Conservation (phyloP, 805 yeast species). For the Saturnispora bothae region DNA sequence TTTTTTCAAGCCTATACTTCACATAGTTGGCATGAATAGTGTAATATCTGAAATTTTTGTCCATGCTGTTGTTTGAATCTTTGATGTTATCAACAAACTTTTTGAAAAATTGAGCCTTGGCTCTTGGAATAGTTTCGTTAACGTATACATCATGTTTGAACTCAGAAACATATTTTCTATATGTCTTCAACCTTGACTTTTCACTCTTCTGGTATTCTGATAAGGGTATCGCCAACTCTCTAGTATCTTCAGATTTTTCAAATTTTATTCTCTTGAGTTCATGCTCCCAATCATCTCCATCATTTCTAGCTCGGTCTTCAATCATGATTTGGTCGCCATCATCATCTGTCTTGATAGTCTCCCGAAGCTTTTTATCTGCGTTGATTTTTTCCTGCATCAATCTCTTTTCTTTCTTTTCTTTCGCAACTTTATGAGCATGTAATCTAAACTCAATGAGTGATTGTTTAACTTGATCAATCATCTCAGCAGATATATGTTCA, state of each 20-base stretch:
- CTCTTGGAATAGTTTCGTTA: slow-evolving; percentile 13
- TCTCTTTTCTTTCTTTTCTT: slow-evolving; percentile 39
- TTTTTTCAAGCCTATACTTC: slow-evolving; percentile 28
- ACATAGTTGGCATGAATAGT: slow-evolving; percentile 35
- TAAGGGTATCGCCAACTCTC: slow-evolving; percentile 10
- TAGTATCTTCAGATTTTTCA: slow-evolving; percentile 15
- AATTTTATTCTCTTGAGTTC: slow-evolving; percentile 16
- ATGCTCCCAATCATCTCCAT: slow-evolving; percentile 20
- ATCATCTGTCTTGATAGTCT: slow-evolving; percentile 26
- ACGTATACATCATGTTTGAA: slow-evolving; percentile 22
- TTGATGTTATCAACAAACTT: slow-evolving; percentile 22
- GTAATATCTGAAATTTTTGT: slow-evolving; percentile 27
- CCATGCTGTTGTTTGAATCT: slow-evolving; percentile 24
- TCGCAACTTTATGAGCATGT: slow-evolving; percentile 42
- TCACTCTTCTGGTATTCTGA: slow-evolving; percentile 19
- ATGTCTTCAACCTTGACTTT: slow-evolving; percentile 21
- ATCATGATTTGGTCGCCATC: slow-evolving; percentile 12
- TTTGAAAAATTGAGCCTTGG: slow-evolving; percentile 19
- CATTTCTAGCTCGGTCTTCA: slow-evolving; percentile 22
- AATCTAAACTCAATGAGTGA: slow-evolving; percentile 49
- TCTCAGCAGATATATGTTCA: slow-evolving; percentile 43
- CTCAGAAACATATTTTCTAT: slow-evolving; percentile 26
- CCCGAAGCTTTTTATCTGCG: slow-evolving; percentile 37
- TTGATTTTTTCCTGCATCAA: slow-evolving; percentile 37
- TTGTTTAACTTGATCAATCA: slow-evolving; percentile 40